Conservation (phyloP, 1,139 yeast species). For the Saccharomyces hybrid region DNA sequence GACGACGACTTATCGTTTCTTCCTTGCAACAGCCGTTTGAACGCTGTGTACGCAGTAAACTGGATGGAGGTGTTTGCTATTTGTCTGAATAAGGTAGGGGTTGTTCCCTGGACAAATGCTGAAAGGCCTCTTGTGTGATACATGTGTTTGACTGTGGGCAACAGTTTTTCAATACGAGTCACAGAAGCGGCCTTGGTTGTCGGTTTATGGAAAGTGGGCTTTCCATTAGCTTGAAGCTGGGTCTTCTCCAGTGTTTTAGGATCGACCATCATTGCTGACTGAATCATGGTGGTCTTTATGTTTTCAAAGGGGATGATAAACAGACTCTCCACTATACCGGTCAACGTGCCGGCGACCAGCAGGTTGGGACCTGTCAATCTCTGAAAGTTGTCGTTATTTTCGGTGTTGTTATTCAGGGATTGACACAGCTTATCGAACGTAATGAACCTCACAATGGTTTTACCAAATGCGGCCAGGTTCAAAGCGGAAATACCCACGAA, state of each 20-base stretch:
- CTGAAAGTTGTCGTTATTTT: conserved; percentile 42
- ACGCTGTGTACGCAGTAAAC: conserved; percentile 72
- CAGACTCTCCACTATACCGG: conserved; percentile 74
- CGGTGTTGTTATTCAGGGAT: conserved; percentile 47
- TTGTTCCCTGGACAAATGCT: conserved; percentile 77
- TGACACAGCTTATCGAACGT: conserved; percentile 71
- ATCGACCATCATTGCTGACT: conserved; percentile 41
- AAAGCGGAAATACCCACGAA: conserved; percentile 75
- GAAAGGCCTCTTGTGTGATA: conserved; percentile 64
- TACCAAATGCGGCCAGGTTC: conserved; percentile 66
- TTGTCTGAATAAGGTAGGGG: conserved; percentile 75
- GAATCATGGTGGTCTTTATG: conserved; percentile 79
- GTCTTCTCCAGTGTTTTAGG: conserved; percentile 6
- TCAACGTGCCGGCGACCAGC: conserved; percentile 78
- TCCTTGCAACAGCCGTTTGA: conserved; percentile 58
- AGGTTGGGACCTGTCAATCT: conserved; percentile 57
- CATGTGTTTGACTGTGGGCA: conserved; percentile 50
- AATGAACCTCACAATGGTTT: conserved; percentile 65
- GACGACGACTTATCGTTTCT: conserved; percentile 40
- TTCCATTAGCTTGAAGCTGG: conserved; percentile 1
- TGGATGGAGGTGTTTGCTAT: conserved; percentile 72
- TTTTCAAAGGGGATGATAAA: conserved; percentile 89
- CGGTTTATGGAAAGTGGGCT: conserved; percentile 22
- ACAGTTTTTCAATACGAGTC: conserved; percentile 12
- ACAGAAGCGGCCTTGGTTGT: conserved; percentile 6